Evolutionary conservation across 345 rosid species (phyloP).

Genomic region (Cardiospermum halicacabum): DNA sequence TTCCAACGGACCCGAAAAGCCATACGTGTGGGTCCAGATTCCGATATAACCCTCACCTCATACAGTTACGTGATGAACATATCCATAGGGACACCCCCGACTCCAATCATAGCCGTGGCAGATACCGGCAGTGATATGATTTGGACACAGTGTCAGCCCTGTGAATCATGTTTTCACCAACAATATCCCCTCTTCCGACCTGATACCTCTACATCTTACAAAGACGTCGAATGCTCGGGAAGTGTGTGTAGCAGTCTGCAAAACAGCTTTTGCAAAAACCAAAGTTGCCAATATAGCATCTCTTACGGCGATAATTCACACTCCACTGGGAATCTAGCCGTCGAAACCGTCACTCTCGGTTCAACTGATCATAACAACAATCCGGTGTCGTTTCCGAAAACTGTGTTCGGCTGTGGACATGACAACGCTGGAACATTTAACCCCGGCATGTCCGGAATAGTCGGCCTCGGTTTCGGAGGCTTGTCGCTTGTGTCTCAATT

Average conservation of each 20-base stretch:
- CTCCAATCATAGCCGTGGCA: slow-evolving; percentile 6
- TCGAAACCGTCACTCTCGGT: slow-evolving; percentile 39
- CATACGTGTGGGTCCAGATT: not conserved
- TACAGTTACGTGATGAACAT: slow-evolving; percentile 20
- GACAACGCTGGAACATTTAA: slow-evolving; percentile 38
- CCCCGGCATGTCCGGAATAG: slow-evolving; percentile 39
- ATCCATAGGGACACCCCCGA: slow-evolving; percentile 26
- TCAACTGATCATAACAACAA: slow-evolving; percentile 39
- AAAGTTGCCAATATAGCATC: slow-evolving; percentile 24
- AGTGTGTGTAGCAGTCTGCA: slow-evolving; percentile 9
- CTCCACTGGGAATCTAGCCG: slow-evolving; percentile 38
- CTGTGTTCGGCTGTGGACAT: slow-evolving; percentile 50
- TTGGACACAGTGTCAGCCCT: slow-evolving; percentile 36
- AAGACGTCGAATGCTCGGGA: slow-evolving; percentile 27
- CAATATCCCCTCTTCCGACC: slow-evolving; percentile 34
- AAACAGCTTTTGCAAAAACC: not conserved
- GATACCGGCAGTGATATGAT: slow-evolving; percentile 28
- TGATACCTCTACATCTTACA: slow-evolving; percentile 35
- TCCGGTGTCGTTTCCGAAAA: slow-evolving; percentile 26
- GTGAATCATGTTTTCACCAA: slow-evolving; percentile 31
- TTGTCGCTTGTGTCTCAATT: slow-evolving; percentile 49
- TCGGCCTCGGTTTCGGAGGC: slow-evolving; percentile 57
- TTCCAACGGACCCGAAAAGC: slow-evolving; percentile 11
- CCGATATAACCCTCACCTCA: not conserved
- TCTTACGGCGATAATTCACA: slow-evolving; percentile 34